Evolutionary conservation across 805 yeast species (phyloP), one percentile per base, ranked within the genome.

Genomic region (Yarrowia keelungensis): DNA sequence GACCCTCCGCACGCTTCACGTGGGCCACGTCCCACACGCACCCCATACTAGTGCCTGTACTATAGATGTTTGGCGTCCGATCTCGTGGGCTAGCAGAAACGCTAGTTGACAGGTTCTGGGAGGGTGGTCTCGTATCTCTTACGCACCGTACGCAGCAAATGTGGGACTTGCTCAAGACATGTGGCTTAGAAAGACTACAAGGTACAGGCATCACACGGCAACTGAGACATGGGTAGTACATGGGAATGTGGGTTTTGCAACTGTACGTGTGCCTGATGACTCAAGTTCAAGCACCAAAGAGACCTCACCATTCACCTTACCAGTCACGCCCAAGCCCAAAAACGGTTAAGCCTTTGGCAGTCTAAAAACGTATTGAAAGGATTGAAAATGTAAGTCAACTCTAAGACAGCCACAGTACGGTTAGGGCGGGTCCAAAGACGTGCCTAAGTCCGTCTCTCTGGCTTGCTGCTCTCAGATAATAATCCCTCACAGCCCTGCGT

Each of bases 391-490:
- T 14, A 5, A 8, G 38, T 14, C 53, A 47, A 47, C 53, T 47
- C 53, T 26, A 47, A 47, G 53, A 26, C 53, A 26, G 53, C 53
- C 53, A 47, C 53, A 47, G 32, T 46, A 46, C 8, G 26, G 47
- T 45, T 45, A 16, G 47, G 26, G 35, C 50, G 35, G 36, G 32
- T 26, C 32, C 32, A 26, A 26, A 26, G 32, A 26, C 32, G 4
- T 26, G 32, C 32, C 32, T 26, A 26, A 26, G 39, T 38, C 35
- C 50, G 22, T 46, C 32, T 12, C 5, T 11, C 5, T 19, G 50
- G 35, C 12, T 16, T 43, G 45, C 45, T 42, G 10, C 9, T 26
- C 32, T 0, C 39, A 10, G 9, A 38, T 10, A 46, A 9, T 19
- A 5, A 9, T n/a, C 50, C 5, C 12, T 4, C 26, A 45, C 50